These are phyloP conservation scores for Penicillium fuscoglaucum DNA, from an alignment of 2,329 filamentous ascomycete genomes.

Conservation along the genomic window DNA sequence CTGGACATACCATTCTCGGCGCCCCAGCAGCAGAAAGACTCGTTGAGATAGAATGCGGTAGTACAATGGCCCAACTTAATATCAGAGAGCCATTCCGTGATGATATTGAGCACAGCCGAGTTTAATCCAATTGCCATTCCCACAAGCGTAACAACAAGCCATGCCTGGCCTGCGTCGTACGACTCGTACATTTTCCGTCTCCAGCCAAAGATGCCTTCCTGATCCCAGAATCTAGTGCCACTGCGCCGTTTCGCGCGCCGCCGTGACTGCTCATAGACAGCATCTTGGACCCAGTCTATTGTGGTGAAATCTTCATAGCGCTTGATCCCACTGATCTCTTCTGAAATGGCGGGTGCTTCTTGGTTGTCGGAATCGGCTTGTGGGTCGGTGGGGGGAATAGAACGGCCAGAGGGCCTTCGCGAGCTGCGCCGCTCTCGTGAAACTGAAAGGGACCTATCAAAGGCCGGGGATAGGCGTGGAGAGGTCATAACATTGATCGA, in stretches of 20 bases:
- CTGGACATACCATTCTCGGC: slow-evolving; percentile 68
- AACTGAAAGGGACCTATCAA: slow-evolving; percentile 33
- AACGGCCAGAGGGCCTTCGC: slow-evolving; percentile 54
- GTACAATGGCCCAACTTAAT: slow-evolving; percentile 95
- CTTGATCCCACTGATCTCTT: slow-evolving; percentile 97
- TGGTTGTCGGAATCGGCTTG: slow-evolving; percentile 56
- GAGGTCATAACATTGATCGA: slow-evolving; percentile 45
- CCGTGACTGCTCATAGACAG: slow-evolving; percentile 81
- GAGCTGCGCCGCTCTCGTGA: slow-evolving; percentile 35
- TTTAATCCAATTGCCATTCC: slow-evolving; percentile 89
- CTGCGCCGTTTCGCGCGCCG: slow-evolving; percentile 73
- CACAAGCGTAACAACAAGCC: slow-evolving; percentile 95
- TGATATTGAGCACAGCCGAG: slow-evolving; percentile 88
- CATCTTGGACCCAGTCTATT: slow-evolving; percentile 96
- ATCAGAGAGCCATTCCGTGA: slow-evolving; percentile 95
- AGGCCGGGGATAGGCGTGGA: slow-evolving; percentile 36
- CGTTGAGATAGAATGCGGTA: slow-evolving; percentile 94
- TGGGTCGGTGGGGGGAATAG: slow-evolving; percentile 54
- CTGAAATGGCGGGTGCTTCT: slow-evolving; percentile 72
- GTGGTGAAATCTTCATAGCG: slow-evolving; percentile 99
- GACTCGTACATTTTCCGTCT: slow-evolving; percentile 76
- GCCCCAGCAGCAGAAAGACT: slow-evolving; percentile 97
- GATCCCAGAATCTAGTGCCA: slow-evolving; percentile 70
- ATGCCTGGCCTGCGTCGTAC: slow-evolving; percentile 95
- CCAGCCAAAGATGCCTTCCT: slow-evolving; percentile 71